Evolutionary conservation across 345 rosid species (phyloP).

Genomic region (Linum trigynum): DNA sequence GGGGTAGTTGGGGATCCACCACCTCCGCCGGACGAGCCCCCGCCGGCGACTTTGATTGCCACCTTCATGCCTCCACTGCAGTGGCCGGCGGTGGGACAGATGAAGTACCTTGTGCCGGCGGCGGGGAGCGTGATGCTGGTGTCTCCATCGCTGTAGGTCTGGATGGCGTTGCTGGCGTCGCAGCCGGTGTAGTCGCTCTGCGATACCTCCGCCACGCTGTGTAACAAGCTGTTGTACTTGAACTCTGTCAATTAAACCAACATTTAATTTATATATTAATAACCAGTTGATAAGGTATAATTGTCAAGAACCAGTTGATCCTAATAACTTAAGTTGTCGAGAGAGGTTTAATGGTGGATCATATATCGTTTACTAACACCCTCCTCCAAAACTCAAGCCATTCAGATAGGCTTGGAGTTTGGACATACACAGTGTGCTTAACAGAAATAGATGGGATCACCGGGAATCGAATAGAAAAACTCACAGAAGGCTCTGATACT

Average conservation of each 20-base stretch:
- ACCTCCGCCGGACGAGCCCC: not conserved
- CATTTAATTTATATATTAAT: not conserved
- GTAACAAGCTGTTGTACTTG: conserved; percentile 19
- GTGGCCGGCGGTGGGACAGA: conserved; percentile 38
- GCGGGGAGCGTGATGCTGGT: conserved; percentile 14
- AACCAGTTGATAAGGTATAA: not conserved
- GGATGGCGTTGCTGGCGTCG: conserved; percentile 16
- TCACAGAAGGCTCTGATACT: no score
- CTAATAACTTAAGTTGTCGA: no score
- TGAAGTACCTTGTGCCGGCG: conserved; percentile 33
- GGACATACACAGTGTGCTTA: no score
- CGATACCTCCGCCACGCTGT: conserved; percentile 28
- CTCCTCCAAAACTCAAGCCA: no score
- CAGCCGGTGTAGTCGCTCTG: conserved; percentile 30
- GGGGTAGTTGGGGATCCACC: conserved; percentile 8
- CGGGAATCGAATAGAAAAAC: no score
- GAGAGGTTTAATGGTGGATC: no score
- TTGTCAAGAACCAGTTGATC: not conserved
- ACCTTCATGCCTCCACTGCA: conserved; percentile 49
- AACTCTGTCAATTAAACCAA: conserved; percentile 25
- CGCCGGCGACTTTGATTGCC: conserved; percentile 22
- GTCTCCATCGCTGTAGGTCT: conserved; percentile 25
- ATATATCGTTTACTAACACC: no score
- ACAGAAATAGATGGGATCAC: no score
- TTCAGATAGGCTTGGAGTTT: no score